Evolutionary conservation across 2,329 filamentous ascomycete species (phyloP).

Genomic region (Diaporthe eres): DNA sequence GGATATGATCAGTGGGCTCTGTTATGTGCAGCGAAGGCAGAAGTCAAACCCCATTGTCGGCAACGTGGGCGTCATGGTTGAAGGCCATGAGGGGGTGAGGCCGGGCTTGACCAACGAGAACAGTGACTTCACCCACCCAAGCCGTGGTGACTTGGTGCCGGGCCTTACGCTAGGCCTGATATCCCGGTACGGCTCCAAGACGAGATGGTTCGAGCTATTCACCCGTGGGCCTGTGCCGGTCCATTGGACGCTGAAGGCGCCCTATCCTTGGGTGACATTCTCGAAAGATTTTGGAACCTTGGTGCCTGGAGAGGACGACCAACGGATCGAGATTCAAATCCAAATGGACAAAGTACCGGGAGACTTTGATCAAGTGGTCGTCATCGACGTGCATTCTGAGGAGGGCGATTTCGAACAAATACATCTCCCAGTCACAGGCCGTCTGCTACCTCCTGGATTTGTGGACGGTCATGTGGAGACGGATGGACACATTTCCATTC

Average conservation of each 20-base stretch:
- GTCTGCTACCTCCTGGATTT: constrained; percentile 55
- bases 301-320: constrained; percentile 55
- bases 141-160: constrained; percentile 49
- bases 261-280: constrained; percentile 61
- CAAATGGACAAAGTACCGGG: constrained; percentile 60
- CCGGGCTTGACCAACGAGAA: constrained; percentile 64
- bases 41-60: constrained; percentile 65
- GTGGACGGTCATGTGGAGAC: constrained; percentile 61
- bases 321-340: constrained; percentile 60
- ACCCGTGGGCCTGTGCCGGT: constrained; percentile 52
- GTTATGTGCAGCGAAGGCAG: constrained; percentile 65
- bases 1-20: constrained; percentile 67
- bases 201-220: constrained; percentile 62
- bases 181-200: constrained; percentile 41
- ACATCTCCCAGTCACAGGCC: constrained; percentile 39
- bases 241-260: constrained; percentile 63
- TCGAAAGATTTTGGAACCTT: constrained; percentile 56
- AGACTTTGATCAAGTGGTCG: constrained; percentile 48
- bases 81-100: constrained; percentile 55
- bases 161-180: constrained; percentile 45
- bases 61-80: constrained; percentile 67
- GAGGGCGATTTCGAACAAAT: constrained; percentile 56
- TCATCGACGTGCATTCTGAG: constrained; percentile 52
- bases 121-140: constrained; percentile 63
- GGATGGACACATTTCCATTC: constrained; percentile 54